Evolutionary conservation across 805 yeast species (phyloP).

Genomic region (Suhomyces sp.): DNA sequence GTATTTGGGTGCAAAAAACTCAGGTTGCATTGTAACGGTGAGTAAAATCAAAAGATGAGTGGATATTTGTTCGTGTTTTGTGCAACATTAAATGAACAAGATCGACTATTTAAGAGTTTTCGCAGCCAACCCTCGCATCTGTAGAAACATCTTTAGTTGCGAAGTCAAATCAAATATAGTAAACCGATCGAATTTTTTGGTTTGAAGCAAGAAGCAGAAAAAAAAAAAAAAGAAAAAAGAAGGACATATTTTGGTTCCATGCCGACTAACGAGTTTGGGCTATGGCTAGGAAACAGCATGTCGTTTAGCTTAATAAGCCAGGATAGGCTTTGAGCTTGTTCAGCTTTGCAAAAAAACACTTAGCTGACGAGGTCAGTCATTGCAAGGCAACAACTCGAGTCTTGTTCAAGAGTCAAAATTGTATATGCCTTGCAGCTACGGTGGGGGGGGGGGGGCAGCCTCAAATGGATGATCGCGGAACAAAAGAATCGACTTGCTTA

Average conservation of each 20-base stretch:
- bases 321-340: background rate
- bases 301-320: background rate
- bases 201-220: no score
- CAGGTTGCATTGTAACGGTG: background rate
- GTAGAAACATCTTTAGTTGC: background rate
- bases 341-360: background rate
- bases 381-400: background rate
- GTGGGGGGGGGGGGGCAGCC: no score
- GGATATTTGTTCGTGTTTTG: background rate
- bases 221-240: background rate
- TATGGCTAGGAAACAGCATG: background rate
- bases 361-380: background rate
- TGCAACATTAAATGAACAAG: background rate
- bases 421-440: background rate
- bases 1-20: background rate
- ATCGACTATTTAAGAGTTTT: background rate
- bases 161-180: background rate
- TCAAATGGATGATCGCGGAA: background rate
- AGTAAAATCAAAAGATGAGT: background rate
- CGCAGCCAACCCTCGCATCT: background rate
- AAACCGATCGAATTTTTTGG: background rate
- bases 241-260: background rate
- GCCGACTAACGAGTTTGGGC: background rate
- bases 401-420: background rate
- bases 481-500: background rate